A percentile compares a stretch with the other conserved stretches of the same genome.
Conservation (phyloP, 345 rosid genomes). For the Lepidium didymum region DNA sequence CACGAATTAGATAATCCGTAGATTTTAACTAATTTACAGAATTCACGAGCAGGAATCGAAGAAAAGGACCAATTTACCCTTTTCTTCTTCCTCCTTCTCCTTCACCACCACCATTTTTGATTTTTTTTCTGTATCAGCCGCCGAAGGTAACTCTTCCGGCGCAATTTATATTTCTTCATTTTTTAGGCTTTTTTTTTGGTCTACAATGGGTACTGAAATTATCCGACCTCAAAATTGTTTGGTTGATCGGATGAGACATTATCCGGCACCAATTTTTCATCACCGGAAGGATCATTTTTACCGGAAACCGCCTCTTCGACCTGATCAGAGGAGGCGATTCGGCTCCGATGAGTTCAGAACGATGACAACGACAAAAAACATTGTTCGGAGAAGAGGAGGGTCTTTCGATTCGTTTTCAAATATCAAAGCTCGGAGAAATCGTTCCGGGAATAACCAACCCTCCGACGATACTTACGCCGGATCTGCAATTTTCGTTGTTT, state of each 20-base stretch:
- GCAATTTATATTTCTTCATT: neutral
- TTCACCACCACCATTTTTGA: neutral
- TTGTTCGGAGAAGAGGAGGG: conserved; percentile 46
- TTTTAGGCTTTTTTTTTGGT: neutral
- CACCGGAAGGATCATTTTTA: conserved; percentile 43
- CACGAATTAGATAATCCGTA: neutral
- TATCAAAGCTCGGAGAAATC: conserved; percentile 17
- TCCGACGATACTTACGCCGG: conserved; percentile 51
- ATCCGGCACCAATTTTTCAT: conserved; percentile 36
- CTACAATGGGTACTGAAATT: conserved; percentile 70
- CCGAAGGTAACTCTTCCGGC: neutral
- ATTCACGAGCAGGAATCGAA: conserved; percentile 18
- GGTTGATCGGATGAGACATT: conserved; percentile 33
- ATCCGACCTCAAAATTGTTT: conserved; percentile 72
- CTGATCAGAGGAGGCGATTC: conserved; percentile 32
- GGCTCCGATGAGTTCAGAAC: conserved; percentile 33
- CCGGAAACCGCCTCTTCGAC: conserved; percentile 37
- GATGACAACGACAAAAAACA: conserved; percentile 7
- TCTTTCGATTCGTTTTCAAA: conserved; percentile 39
- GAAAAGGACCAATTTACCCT: conserved; percentile 26
- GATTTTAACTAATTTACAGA: neutral
- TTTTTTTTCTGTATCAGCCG: neutral
- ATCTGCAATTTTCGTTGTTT: conserved; percentile 39
- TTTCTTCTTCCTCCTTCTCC: conserved; percentile 24
- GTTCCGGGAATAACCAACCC: too few species aligned